Conservation (phyloP, 2,329 filamentous ascomycete genomes). For the Penicillium sp. region DNA sequence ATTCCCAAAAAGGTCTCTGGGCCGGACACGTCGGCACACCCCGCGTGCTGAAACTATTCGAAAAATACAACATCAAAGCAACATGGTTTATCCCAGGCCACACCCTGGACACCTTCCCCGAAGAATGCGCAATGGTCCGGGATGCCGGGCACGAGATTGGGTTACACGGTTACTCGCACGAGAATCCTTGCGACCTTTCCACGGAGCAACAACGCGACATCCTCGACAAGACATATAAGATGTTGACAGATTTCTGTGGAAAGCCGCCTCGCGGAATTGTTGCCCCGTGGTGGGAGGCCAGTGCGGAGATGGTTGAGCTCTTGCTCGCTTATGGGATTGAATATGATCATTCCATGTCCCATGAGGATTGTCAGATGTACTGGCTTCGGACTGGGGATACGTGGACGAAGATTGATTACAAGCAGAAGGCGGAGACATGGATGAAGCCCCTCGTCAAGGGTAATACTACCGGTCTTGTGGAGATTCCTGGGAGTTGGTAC, state of each 20-base stretch:
- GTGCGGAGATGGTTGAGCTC: slow-evolving; percentile 59
- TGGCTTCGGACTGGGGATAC: slow-evolving; percentile 44
- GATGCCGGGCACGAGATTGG: slow-evolving; percentile 66
- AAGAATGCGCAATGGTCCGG: slow-evolving; percentile 61
- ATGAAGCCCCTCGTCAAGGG: slow-evolving; percentile 47
- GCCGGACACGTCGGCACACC: slow-evolving; percentile 66
- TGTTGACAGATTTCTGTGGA: slow-evolving; percentile 71
- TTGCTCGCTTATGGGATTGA: slow-evolving; percentile 47
- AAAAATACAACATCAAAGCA: slow-evolving; percentile 69
- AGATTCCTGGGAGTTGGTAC: slow-evolving; percentile 48
- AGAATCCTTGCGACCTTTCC: slow-evolving; percentile 71
- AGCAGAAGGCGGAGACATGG: slow-evolving; percentile 43
- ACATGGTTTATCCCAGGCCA: slow-evolving; percentile 67
- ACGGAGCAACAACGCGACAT: slow-evolving; percentile 74
- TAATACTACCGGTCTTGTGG: slow-evolving; percentile 38
- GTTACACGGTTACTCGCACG: slow-evolving; percentile 71
- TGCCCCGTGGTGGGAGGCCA: slow-evolving; percentile 72
- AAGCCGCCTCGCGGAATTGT: slow-evolving; percentile 73
- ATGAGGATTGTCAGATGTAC: slow-evolving; percentile 48
- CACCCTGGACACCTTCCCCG: slow-evolving; percentile 64
- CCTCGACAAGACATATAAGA: slow-evolving; percentile 71
- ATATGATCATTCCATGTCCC: slow-evolving; percentile 48
- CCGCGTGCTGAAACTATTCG: slow-evolving; percentile 67
- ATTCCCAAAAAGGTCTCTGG: slow-evolving; percentile 51
- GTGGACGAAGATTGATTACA: slow-evolving; percentile 47